Evolutionary conservation across 2,329 filamentous ascomycete species (phyloP).

Genomic region (Xylariomycetidae sp.): DNA sequence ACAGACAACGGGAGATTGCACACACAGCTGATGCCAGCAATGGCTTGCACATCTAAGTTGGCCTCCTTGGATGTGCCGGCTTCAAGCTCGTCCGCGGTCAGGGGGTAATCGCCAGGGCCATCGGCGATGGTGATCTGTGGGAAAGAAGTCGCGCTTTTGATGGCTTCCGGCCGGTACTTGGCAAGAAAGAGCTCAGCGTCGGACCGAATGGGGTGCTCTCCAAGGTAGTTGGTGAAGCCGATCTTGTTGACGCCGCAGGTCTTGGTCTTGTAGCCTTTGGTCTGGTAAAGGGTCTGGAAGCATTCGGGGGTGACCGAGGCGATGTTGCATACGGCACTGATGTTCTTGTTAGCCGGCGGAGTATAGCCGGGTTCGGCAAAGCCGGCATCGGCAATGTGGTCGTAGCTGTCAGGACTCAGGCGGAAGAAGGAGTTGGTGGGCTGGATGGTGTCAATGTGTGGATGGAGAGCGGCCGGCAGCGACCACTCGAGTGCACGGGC

Average conservation of each 20-base stretch:
- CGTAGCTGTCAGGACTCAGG: slow-evolving; percentile 23
- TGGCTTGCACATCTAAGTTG: slow-evolving; percentile 27
- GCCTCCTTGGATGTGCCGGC: slow-evolving; percentile 21
- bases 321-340: slow-evolving; percentile 39
- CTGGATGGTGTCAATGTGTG: slow-evolving; percentile 55
- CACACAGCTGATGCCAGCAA: slow-evolving; percentile 26
- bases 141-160: slow-evolving; percentile 27
- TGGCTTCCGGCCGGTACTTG: slow-evolving; percentile 31
- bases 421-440: slow-evolving; percentile 57
- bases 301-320: slow-evolving; percentile 48
- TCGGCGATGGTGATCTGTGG: slow-evolving; percentile 28
- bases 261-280: slow-evolving; percentile 46
- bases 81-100: slow-evolving; percentile 20
- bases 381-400: slow-evolving; percentile 26
- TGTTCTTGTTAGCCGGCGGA: slow-evolving; percentile 23
- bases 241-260: slow-evolving; percentile 36
- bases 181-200: slow-evolving; percentile 32
- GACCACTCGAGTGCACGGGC: slow-evolving; percentile 54
- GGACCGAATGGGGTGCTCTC: slow-evolving; percentile 42
- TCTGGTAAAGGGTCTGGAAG: slow-evolving; percentile 49
- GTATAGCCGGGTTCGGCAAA: slow-evolving; percentile 24
- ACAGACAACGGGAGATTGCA: too few relatives aligned
- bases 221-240: slow-evolving; percentile 42
- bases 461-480: slow-evolving; percentile 51
- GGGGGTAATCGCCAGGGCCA: slow-evolving; percentile 24